These are phyloP conservation scores for Herpetospermum pedunculosum DNA, from an alignment of 306 rosid species.

Conservation along the genomic window DNA sequence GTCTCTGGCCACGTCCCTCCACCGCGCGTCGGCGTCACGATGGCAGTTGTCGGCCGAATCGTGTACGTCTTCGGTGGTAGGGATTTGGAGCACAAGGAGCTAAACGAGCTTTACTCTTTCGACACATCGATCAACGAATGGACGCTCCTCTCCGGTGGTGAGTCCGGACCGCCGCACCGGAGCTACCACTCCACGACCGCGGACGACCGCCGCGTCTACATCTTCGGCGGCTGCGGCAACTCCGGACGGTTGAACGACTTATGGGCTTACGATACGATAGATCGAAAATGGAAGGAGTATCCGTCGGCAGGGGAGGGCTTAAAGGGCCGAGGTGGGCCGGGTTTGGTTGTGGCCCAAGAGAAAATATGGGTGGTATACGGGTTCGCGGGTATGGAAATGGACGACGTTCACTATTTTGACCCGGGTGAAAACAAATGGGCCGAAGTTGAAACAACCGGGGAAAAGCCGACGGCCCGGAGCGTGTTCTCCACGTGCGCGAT, in stretches of 20 bases:
- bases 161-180: conserved; percentile 51
- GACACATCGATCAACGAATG: conserved; percentile 53
- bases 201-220: conserved; percentile 33
- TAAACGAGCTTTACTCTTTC: conserved; percentile 65
- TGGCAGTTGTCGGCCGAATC: conserved; percentile 45
- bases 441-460: conserved; percentile 57
- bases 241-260: conserved; percentile 76
- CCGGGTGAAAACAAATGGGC: conserved; percentile 34
- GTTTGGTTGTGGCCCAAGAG: conserved; percentile 43
- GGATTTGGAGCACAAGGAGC: conserved; percentile 69
- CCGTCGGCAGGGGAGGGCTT: conserved; percentile 41
- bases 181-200: conserved; percentile 68
- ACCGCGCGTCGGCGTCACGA: conserved; percentile 76
- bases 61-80: conserved; percentile 84
- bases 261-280: conserved; percentile 64
- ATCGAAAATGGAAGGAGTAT: conserved; percentile 47
- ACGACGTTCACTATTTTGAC: conserved; percentile 66
- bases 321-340: conserved; percentile 85
- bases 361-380: conserved; percentile 94
- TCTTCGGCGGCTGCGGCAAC: conserved; percentile 74
- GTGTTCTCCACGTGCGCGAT: conserved; percentile 41
- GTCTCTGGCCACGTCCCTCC: conserved; percentile 54
- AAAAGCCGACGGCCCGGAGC: conserved; percentile 64
- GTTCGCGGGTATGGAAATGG: conserved; percentile 59
- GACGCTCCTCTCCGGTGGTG: conserved; percentile 48